Conservation (phyloP, 2,329 filamentous ascomycete genomes). For the Bisporella sp. region DNA sequence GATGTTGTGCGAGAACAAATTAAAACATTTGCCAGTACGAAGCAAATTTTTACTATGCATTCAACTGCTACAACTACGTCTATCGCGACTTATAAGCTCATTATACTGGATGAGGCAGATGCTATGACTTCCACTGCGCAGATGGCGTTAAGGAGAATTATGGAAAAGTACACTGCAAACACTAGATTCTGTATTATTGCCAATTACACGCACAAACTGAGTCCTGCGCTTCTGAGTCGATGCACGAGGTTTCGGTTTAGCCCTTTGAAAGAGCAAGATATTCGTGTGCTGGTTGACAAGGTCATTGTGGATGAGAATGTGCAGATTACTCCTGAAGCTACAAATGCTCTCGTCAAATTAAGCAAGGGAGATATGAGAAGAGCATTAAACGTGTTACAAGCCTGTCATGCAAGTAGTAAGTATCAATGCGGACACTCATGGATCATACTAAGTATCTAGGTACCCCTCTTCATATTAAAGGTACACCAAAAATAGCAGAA, state of each 20-base stretch:
- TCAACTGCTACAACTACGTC: slow-evolving; percentile 39
- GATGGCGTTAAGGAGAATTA: slow-evolving; percentile 93
- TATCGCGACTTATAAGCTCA: slow-evolving; percentile 82
- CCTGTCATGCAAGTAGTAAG: slow-evolving; percentile 88
- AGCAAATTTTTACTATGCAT: slow-evolving; percentile 83
- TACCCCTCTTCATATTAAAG: slow-evolving; percentile 57
- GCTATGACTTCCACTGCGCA: slow-evolving; percentile 99
- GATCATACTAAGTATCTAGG: slow-evolving; percentile 36
- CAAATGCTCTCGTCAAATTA: slow-evolving; percentile 74
- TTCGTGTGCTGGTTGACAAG: slow-evolving; percentile 76
- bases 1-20: slow-evolving; percentile 98
- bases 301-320: slow-evolving; percentile 85
- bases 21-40: slow-evolving; percentile 97
- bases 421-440: slow-evolving; percentile 5
- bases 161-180: slow-evolving; percentile 99
- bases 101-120: slow-evolving; percentile 97
- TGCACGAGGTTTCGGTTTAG: slow-evolving; percentile 96
- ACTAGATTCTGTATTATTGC: slow-evolving; percentile 97
- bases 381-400: slow-evolving; percentile 90
- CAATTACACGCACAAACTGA: slow-evolving; percentile 98
- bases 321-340: slow-evolving; percentile 73
- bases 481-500: slow-evolving; percentile 52
- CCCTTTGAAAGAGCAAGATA: slow-evolving; percentile 83
- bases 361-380: slow-evolving; percentile 96
- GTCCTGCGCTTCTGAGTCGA: slow-evolving; percentile 81